Conservation (phyloP, 2,329 filamentous ascomycete genomes). For the Apiospora phragmitis region DNA sequence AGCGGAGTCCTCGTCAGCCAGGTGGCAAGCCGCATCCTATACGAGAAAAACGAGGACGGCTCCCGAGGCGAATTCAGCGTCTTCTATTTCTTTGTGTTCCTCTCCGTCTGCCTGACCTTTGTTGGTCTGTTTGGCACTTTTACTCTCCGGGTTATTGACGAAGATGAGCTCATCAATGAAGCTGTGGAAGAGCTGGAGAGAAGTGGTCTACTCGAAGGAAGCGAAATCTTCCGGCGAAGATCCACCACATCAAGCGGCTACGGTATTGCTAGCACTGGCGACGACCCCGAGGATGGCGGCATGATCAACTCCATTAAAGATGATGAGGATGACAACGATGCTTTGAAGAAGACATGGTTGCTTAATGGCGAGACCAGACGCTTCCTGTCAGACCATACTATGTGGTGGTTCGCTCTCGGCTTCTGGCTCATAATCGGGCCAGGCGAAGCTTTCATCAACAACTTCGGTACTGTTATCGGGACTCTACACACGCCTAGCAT, state of each 20-base stretch:
- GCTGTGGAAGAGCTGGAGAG: slow-evolving; percentile 89
- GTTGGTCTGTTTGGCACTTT: slow-evolving; percentile 76
- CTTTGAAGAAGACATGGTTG: slow-evolving; percentile 76
- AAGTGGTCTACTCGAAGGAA: slow-evolving; percentile 78
- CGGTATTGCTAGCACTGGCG: slow-evolving; percentile 55
- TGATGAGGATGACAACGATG: slow-evolving; percentile 45
- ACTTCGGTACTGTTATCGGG: slow-evolving; percentile 89
- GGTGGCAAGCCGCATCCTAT: slow-evolving; percentile 76
- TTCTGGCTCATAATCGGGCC: slow-evolving; percentile 94
- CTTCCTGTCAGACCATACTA: slow-evolving; percentile 85
- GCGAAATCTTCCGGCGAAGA: slow-evolving; percentile 66
- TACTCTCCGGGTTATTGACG: slow-evolving; percentile 75
- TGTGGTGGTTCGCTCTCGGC: slow-evolving; percentile 91
- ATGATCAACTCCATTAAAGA: slow-evolving; percentile 39
- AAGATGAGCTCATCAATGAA: slow-evolving; percentile 84
- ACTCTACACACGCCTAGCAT: slow-evolving; percentile 69
- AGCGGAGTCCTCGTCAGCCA: slow-evolving; percentile 97
- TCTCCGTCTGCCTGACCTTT: slow-evolving; percentile 68
- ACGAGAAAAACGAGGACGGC: slow-evolving; percentile 66
- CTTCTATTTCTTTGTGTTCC: slow-evolving; percentile 84
- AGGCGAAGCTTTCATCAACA: slow-evolving; percentile 98
- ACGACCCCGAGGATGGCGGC: slow-evolving; percentile 44
- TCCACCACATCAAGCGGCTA: slow-evolving; percentile 56
- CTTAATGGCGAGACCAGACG: slow-evolving; percentile 86
- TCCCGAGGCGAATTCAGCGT: slow-evolving; percentile 67